Conservation (phyloP, 306 rosid species). For the Quercus engelmannii region DNA sequence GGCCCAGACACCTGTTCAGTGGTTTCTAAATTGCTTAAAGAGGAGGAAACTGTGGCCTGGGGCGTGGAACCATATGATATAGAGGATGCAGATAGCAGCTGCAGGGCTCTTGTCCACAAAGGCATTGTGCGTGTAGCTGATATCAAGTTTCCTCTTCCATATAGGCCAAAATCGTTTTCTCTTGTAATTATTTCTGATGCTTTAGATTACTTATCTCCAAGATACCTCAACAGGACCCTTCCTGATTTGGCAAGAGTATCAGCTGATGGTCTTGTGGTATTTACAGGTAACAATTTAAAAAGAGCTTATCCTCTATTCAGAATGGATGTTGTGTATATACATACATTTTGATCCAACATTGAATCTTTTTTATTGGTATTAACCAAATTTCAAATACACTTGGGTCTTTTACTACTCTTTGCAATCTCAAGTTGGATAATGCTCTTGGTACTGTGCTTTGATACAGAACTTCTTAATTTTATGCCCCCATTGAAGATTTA, state of each 20-base stretch:
- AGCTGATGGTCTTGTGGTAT: slow-evolving; percentile 53
- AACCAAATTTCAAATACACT: too few species aligned
- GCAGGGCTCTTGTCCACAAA: slow-evolving; percentile 55
- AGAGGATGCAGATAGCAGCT: slow-evolving; percentile 60
- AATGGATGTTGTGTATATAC: not conserved
- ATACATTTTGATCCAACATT: not conserved
- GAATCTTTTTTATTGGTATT: not conserved
- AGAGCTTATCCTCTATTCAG: not conserved
- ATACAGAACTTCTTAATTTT: too few species aligned
- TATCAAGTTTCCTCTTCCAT: slow-evolving; percentile 71
- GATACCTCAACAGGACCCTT: slow-evolving; percentile 73
- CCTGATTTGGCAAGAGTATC: slow-evolving; percentile 71
- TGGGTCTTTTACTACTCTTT: not conserved
- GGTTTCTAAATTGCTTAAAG: slow-evolving; percentile 49
- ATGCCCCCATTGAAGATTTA: too few species aligned
- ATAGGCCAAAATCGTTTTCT: slow-evolving; percentile 64
- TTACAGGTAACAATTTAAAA: slow-evolving; percentile 33
- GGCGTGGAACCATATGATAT: slow-evolving; percentile 71
- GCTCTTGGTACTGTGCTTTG: not conserved
- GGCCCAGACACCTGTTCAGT: slow-evolving; percentile 64
- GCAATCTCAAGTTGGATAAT: not conserved
- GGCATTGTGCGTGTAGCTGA: slow-evolving; percentile 66
- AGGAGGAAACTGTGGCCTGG: slow-evolving; percentile 81
- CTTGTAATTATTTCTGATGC: slow-evolving; percentile 70
- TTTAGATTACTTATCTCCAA: slow-evolving; percentile 68